Percentiles rank a stretch among this genome's conserved stretches.
Evolutionary conservation across 257 asterid species (phyloP).

Genomic region (Thymus mandschuricus): DNA sequence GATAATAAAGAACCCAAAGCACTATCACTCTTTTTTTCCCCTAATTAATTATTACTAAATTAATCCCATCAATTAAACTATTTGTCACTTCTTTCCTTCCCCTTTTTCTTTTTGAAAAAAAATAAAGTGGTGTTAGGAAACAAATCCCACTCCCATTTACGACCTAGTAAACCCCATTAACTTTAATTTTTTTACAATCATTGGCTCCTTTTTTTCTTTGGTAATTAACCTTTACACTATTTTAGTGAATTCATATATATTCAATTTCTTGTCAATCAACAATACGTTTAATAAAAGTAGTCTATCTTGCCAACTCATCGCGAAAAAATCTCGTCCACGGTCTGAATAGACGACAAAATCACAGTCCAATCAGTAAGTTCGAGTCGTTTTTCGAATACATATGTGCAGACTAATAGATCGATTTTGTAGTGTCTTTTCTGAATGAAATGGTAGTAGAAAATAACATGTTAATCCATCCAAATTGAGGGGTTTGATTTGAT

Average conservation of each 20-base stretch:
- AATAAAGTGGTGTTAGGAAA: conserved; percentile 40
- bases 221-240: conserved; percentile 14
- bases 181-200: conserved; percentile 29
- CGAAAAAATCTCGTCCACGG: too few species aligned
- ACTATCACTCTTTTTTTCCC: conserved; percentile 39
- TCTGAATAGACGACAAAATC: too few species aligned
- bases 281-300: background rate
- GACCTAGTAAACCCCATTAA: conserved; percentile 15
- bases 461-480: conserved; percentile 6
- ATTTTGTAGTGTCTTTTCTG: too few species aligned
- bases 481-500: background rate
- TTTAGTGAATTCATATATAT: background rate
- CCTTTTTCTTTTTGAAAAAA: background rate
- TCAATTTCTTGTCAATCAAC: background rate
- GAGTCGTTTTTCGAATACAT: too few species aligned
- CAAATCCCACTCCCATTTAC: conserved; percentile 3
- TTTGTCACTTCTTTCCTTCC: conserved; percentile 23
- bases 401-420: too few species aligned
- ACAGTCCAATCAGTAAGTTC: too few species aligned
- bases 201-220: conserved; percentile 26
- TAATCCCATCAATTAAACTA: conserved; percentile 8
- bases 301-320: background rate
- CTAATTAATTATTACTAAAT: background rate
- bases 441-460: background rate
- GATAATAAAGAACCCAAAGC: conserved; percentile 56